These are phyloP conservation scores for Teratosphaeria gauchensis DNA, from an alignment of 2,329 filamentous ascomycete genomes.

Conservation along the genomic window DNA sequence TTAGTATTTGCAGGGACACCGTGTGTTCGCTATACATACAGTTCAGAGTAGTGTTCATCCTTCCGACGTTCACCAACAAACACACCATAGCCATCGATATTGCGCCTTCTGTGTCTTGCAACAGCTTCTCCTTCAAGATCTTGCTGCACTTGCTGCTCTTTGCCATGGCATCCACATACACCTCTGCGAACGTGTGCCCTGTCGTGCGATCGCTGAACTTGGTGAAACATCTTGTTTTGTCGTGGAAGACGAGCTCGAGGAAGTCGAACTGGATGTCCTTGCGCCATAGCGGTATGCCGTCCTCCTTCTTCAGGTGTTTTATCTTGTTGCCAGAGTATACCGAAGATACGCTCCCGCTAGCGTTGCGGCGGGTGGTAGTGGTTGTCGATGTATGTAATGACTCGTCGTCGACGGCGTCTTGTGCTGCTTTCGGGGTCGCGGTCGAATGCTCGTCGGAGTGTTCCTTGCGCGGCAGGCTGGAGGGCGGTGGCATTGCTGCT, in stretches of 20 bases:
- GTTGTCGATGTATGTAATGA: conserved; percentile 40
- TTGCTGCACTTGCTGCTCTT: conserved; percentile 98
- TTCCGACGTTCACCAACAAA: conserved; percentile 87
- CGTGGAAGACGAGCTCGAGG: conserved; percentile 67
- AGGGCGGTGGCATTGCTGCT: conserved; percentile 6
- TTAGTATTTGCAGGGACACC: conserved; percentile 9
- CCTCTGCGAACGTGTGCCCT: conserved; percentile 72
- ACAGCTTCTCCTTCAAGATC: conserved; percentile 89
- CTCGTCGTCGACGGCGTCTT: conserved; percentile 6
- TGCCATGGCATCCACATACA: conserved; percentile 98
- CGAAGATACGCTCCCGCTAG: conserved; percentile 55
- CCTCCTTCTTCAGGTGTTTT: conserved; percentile 76
- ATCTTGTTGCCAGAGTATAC: conserved; percentile 69
- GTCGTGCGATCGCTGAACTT: conserved; percentile 78
- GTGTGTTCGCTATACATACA: conserved; percentile 44
- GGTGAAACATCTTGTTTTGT: conserved; percentile 70
- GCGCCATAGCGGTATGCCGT: conserved; percentile 78
- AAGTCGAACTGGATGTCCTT: conserved; percentile 86
- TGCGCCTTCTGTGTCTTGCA: conserved; percentile 82
- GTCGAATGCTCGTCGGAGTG: conserved; percentile 4
- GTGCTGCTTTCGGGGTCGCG: background rate
- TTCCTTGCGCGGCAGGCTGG: background rate
- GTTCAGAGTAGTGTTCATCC: conserved; percentile 98
- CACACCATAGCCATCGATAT: conserved; percentile 99
- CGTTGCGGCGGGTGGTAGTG: conserved; percentile 48